These are phyloP conservation scores for Aspergillus sp. DNA, from an alignment of 2,329 filamentous ascomycete species.

Conservation along the genomic window DNA sequence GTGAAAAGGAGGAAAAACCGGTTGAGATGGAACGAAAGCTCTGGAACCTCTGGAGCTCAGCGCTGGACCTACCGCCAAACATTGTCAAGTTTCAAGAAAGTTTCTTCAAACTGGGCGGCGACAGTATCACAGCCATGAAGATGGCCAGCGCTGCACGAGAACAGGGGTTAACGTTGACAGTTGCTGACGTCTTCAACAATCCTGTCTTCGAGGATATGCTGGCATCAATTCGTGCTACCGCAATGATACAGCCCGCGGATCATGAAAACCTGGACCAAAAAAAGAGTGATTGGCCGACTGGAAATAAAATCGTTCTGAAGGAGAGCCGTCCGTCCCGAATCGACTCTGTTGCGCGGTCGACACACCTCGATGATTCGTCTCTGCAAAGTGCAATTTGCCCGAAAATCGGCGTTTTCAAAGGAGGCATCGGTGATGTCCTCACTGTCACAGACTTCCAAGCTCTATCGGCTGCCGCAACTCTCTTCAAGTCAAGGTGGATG, in stretches of 20 bases:
- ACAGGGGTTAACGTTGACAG: conserved; percentile 31
- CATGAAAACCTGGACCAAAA: conserved; percentile 12
- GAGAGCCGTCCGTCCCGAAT: conserved; percentile 7
- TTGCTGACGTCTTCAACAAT: conserved; percentile 36
- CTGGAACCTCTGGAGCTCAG: conserved; percentile 30
- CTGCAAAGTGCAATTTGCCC: conserved; percentile 42
- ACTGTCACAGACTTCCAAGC: conserved; percentile 45
- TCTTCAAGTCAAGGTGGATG: conserved; percentile 33
- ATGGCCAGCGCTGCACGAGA: conserved; percentile 33
- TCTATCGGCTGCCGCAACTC: conserved; percentile 26
- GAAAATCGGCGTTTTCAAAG: conserved; percentile 42
- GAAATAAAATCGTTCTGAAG: conserved; percentile 2
- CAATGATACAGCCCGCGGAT: conserved; percentile 8
- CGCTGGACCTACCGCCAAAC: conserved; percentile 24
- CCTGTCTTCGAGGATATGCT: conserved; percentile 34
- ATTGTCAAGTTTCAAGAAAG: conserved; percentile 28
- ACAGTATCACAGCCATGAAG: conserved; percentile 35
- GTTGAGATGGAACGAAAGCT: conserved; percentile 25
- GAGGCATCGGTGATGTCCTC: conserved; percentile 47
- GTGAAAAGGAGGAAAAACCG: conserved; percentile 17
- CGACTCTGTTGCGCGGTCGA: conserved; percentile 17
- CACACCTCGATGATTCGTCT: conserved; percentile 27
- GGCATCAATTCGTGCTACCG: conserved; percentile 17
- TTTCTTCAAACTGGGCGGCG: conserved; percentile 35
- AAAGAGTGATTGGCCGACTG: conserved; percentile 5